phyloP scores from a whole-genome alignment of 73 alveolate species.

The Tetrahymena malaccensis region DNA sequence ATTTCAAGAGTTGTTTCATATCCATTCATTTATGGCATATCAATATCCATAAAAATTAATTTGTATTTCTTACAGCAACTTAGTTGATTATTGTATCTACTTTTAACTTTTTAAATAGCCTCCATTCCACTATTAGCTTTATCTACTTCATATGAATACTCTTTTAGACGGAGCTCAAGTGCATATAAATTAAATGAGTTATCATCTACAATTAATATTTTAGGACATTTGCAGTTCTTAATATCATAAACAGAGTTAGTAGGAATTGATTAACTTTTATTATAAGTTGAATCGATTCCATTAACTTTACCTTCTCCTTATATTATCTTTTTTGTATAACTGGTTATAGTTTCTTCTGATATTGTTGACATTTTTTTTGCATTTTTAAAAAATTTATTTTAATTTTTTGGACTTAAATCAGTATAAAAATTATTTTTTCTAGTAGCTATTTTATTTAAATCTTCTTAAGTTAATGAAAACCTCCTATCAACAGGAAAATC shows the following conservation, averaged over 20 bases:
- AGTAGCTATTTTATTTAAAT: neutral
- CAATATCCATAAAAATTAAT: neutral
- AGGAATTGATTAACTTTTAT: too few relatives aligned
- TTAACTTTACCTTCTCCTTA: neutral
- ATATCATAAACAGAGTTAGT: neutral
- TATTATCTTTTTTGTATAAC: neutral
- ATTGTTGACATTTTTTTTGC: neutral
- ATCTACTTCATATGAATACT: neutral
- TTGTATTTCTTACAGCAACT: neutral
- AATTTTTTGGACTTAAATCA: neutral
- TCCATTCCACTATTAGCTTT: neutral
- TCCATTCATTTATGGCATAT: neutral
- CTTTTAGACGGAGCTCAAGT: neutral
- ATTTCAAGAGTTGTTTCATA: neutral
- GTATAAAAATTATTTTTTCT: neutral
- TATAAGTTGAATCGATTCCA: neutral
- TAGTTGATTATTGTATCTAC: neutral
- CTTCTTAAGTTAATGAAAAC: neutral
- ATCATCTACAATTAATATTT: constrained; percentile 10
- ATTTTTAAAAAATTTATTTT: too few relatives aligned
- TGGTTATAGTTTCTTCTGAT: neutral
- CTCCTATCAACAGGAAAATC: neutral
- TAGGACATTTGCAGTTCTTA: neutral
- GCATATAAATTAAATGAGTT: neutral
- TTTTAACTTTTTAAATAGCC: neutral